phyloP scores from a whole-genome alignment of 208 protist genomes.

The Trypanosomatidae sp. region DNA sequence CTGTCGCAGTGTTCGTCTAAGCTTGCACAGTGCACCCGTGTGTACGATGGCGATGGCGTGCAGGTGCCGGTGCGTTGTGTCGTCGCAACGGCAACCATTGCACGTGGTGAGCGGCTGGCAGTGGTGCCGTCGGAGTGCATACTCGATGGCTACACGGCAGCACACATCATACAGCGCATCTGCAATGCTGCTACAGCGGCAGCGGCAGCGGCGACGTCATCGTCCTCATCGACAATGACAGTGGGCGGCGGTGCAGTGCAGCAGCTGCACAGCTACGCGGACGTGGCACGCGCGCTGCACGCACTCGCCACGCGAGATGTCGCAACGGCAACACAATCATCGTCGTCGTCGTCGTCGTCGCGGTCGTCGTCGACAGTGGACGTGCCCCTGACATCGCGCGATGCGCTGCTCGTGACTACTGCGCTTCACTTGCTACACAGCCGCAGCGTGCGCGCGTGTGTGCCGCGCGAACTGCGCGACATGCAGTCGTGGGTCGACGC shows the following conservation, averaged over 20 bases:
- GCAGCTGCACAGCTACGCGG: no score
- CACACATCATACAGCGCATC: conserved; percentile 12
- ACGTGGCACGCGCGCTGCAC: no score
- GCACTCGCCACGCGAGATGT: no score
- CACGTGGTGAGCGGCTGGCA: conserved; percentile 42
- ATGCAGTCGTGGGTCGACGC: conserved; percentile 27
- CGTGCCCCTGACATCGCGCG: conserved; percentile 36
- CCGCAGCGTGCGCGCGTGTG: conserved; percentile 7
- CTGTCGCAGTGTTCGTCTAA: no score
- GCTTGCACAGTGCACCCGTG: no score
- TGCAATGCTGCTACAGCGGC: conserved; percentile 1
- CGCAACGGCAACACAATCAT: no score
- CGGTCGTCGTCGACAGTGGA: no score
- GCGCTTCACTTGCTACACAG: conserved; percentile 35
- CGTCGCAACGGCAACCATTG: conserved; percentile 26
- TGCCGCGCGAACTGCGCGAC: not conserved
- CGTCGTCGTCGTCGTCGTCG: no score
- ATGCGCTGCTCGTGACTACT: conserved; percentile 39
- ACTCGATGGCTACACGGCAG: conserved; percentile 29
- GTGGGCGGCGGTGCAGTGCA: no score
- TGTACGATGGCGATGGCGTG: no score
- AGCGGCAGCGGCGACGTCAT: no score
- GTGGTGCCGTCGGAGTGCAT: conserved; percentile 24
- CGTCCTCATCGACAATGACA: no score
- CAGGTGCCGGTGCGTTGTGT: conserved; percentile 51